A percentile compares a stretch with the other conserved stretches of the same genome.
Evolutionary conservation across 805 yeast genomes (phyloP).

Genomic region (Candida xyloterini): DNA sequence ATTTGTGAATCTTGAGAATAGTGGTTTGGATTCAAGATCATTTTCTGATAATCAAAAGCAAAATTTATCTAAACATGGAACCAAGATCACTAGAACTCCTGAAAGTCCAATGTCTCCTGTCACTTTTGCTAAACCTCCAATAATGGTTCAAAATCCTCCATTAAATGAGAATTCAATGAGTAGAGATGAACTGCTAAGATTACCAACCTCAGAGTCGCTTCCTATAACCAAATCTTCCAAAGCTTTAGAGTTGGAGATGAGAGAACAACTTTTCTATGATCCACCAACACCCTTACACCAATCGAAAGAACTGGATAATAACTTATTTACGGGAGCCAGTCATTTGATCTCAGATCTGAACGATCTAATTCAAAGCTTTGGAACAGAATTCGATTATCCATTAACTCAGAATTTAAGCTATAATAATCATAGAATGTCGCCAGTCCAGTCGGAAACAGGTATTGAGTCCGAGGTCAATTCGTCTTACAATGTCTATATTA

Average conservation of each 20-base stretch:
- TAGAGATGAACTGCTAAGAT: not conserved
- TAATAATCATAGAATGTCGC: not conserved
- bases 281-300: slow-evolving; percentile 16
- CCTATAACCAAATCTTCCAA: not conserved
- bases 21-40: not conserved
- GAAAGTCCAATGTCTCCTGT: not conserved
- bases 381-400: slow-evolving; percentile 23
- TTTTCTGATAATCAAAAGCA: not conserved
- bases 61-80: slow-evolving; percentile 5
- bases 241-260: slow-evolving; percentile 13
- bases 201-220: not conserved
- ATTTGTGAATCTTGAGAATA: slow-evolving; percentile 16
- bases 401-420: not conserved
- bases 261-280: slow-evolving; percentile 13
- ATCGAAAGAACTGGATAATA: slow-evolving; percentile 29
- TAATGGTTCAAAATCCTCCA: slow-evolving; percentile 26
- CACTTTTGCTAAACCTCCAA: slow-evolving; percentile 15
- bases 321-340: slow-evolving; percentile 34
- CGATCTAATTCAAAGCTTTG: slow-evolving; percentile 32
- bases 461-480: slow-evolving; percentile 7
- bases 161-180: not conserved
- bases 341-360: slow-evolving; percentile 35
- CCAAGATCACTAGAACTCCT: not conserved
- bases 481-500: slow-evolving; percentile 9
- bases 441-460: not conserved